These are phyloP conservation scores for Aspergillus carlsbadensis DNA, from an alignment of 495 filamentous ascomycete species.

Conservation along the genomic window DNA sequence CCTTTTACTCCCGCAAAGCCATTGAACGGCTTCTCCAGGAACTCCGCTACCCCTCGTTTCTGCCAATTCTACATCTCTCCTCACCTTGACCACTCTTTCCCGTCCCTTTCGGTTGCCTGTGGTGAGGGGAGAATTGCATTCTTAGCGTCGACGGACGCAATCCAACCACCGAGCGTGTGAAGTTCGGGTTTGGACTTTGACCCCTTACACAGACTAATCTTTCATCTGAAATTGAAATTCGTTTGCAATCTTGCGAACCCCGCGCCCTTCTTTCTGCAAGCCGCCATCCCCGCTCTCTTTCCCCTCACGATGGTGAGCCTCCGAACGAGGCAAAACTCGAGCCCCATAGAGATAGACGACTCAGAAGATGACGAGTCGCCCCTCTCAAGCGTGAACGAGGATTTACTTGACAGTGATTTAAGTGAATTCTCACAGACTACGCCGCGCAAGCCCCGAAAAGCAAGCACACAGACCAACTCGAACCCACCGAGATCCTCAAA, in stretches of 20 bases:
- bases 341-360: conserved; percentile 10
- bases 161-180: no score
- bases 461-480: neutral
- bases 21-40: neutral
- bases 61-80: no score
- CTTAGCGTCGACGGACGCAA: no score
- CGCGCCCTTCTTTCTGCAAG: neutral
- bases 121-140: no score
- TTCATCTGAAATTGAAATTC: neutral
- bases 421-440: neutral
- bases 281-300: no score
- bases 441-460: neutral
- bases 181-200: no score
- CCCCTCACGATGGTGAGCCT: conserved; percentile 3
- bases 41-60: no score
- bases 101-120: no score
- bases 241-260: neutral
- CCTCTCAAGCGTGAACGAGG: conserved; percentile 9
- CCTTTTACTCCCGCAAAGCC: neutral
- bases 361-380: conserved; percentile 32
- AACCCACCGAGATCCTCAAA: neutral
- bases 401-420: neutral
- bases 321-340: neutral
- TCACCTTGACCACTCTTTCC: no score
- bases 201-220: no score